These are phyloP conservation scores for Naganishia albida DNA, from an alignment of 1,284 basidiomycete genomes.

Conservation along the genomic window DNA sequence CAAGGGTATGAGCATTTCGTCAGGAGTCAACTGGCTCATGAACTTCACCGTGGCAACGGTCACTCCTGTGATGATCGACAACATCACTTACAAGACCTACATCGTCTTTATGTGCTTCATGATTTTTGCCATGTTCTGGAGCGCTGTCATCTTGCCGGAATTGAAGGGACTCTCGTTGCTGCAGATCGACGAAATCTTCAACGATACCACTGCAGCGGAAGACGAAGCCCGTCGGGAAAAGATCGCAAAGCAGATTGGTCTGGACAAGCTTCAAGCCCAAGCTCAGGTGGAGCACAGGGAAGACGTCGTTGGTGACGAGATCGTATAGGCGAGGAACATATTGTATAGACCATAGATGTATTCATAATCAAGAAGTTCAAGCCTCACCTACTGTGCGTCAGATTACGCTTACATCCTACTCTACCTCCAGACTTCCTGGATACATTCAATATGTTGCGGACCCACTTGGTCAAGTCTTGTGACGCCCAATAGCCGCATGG, in stretches of 20 bases:
- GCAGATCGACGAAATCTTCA: constrained; percentile 45
- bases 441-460: constrained; percentile 27
- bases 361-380: too few species aligned
- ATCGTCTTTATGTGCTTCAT: constrained; percentile 52
- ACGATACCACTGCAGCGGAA: constrained; percentile 47
- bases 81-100: constrained; percentile 50
- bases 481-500: constrained; percentile 75
- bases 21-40: constrained; percentile 42
- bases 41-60: constrained; percentile 50
- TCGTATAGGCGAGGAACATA: background rate
- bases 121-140: constrained; percentile 48
- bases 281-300: constrained; percentile 47
- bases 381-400: too few species aligned
- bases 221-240: constrained; percentile 47
- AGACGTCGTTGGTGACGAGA: constrained; percentile 13
- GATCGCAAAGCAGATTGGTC: constrained; percentile 51
- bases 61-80: constrained; percentile 48
- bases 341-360: background rate
- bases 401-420: background rate
- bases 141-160: constrained; percentile 47
- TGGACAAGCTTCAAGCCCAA: constrained; percentile 48
- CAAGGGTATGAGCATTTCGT: constrained; percentile 51
- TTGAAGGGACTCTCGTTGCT: constrained; percentile 37
- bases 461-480: constrained; percentile 21
- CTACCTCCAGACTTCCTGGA: constrained; percentile 30